Evolutionary conservation across 331 rosid genomes (phyloP).

Genomic region (Malus hybrid): DNA sequence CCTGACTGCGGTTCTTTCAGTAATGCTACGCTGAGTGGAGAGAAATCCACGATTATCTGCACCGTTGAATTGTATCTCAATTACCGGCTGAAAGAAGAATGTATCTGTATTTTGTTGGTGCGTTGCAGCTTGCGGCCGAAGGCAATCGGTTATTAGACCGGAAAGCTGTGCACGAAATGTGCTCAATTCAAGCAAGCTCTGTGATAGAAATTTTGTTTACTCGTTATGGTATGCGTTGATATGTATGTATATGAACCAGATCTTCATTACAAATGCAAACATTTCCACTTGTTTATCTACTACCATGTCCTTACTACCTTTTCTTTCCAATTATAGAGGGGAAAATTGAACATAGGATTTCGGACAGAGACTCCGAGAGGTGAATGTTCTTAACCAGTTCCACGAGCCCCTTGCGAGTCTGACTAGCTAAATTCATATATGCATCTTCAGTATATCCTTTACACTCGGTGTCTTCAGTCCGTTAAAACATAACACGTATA

Average conservation of each 20-base stretch:
- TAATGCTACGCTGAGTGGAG: background rate
- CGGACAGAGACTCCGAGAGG: too few relatives aligned
- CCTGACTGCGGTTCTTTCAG: conserved; percentile 9
- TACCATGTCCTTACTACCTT: background rate
- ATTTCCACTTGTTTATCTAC: background rate
- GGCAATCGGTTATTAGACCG: background rate
- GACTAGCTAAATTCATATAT: too few relatives aligned
- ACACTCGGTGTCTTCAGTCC: too few relatives aligned
- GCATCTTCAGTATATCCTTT: too few relatives aligned
- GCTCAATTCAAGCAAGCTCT: background rate
- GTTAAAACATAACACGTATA: too few relatives aligned
- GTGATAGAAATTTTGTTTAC: background rate
- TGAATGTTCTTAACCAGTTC: too few relatives aligned
- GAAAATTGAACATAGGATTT: too few relatives aligned
- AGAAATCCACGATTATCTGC: background rate
- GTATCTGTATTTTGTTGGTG: conserved; percentile 8
- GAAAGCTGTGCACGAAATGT: background rate
- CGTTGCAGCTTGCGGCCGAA: conserved; percentile 18
- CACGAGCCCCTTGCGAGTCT: too few relatives aligned
- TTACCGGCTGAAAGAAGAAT: background rate
- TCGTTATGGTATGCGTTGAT: background rate
- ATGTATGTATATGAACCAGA: background rate
- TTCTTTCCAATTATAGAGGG: too few relatives aligned
- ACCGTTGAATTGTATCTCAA: conserved; percentile 11
- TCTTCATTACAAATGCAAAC: background rate